Percentiles rank a stretch among this genome's conserved stretches.
Evolutionary conservation across 2,329 filamentous ascomycete genomes (phyloP).

Genomic region (Fusarium fujikuroi): DNA sequence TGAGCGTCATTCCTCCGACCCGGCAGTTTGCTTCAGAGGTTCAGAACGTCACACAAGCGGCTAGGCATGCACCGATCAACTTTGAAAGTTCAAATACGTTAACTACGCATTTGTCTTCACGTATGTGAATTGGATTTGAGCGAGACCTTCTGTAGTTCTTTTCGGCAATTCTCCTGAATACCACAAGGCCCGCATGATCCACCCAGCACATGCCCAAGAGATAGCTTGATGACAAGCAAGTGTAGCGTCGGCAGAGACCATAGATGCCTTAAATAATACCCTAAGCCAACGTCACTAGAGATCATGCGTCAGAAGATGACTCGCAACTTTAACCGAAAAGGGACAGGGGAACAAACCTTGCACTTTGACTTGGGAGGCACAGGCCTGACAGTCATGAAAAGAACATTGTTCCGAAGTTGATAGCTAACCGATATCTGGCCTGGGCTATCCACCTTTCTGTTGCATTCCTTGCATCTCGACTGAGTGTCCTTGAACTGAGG

Average conservation of each 20-base stretch:
- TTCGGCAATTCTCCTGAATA: no score
- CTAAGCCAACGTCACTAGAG: neutral
- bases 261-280: no score
- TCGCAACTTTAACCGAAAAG: neutral
- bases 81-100: neutral
- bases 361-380: conserved; percentile 1
- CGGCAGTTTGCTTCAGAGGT: neutral
- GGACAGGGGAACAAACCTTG: neutral
- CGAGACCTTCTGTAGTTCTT: neutral
- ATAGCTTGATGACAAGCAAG: neutral
- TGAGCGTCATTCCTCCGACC: neutral
- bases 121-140: neutral
- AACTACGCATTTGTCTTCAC: fast-evolving
- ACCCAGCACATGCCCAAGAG: neutral
- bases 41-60: neutral
- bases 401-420: neutral
- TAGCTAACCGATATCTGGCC: neutral
- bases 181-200: neutral
- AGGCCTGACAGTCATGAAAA: conserved; percentile 17
- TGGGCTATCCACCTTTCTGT: neutral
- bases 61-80: neutral
- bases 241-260: neutral
- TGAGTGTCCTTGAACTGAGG: conserved; percentile 1
- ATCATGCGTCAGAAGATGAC: neutral
- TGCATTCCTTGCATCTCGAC: conserved; percentile 1